Evolutionary conservation across 2,329 filamentous ascomycete genomes (phyloP).

Genomic region (Raffaelea arxii): DNA sequence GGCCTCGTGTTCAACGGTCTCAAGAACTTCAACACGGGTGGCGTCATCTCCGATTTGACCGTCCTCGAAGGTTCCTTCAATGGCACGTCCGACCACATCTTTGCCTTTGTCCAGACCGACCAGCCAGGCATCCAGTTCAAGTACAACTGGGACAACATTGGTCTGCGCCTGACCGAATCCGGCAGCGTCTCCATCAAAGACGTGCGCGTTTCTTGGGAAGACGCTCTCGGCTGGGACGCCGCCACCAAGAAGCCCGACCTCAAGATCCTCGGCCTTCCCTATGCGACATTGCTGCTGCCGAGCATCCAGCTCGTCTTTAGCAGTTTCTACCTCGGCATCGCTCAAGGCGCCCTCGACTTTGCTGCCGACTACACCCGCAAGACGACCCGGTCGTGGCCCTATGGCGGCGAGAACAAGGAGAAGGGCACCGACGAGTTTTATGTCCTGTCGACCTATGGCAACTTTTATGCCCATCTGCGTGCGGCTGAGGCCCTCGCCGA

Average conservation of each 20-base stretch:
- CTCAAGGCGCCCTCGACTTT: conserved; percentile 44
- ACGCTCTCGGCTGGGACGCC: conserved; percentile 52
- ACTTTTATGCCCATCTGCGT: conserved; percentile 51
- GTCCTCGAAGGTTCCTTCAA: conserved; percentile 55
- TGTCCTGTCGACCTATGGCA: conserved; percentile 54
- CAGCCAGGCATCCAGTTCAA: conserved; percentile 48
- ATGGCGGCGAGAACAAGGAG: conserved; percentile 50
- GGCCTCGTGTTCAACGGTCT: conserved; percentile 49
- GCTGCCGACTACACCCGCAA: conserved; percentile 47
- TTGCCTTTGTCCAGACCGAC: conserved; percentile 47
- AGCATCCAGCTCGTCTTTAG: conserved; percentile 56
- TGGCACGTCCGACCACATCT: conserved; percentile 50
- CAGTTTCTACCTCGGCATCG: conserved; percentile 58
- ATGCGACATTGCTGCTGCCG: conserved; percentile 47
- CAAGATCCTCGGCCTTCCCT: conserved; percentile 40
- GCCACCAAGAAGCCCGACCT: conserved; percentile 39
- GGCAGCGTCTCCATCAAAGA: conserved; percentile 52
- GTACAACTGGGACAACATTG: conserved; percentile 58
- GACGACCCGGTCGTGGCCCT: conserved; percentile 54
- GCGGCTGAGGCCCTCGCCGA: conserved; percentile 51
- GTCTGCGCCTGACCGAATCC: conserved; percentile 53
- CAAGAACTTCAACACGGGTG: conserved; percentile 60
- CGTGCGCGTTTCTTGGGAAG: conserved; percentile 45
- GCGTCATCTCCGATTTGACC: conserved; percentile 55
- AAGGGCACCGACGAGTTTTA: conserved; percentile 54